Percentiles rank a stretch among this genome's conserved stretches.
Conservation (phyloP, 2,329 filamentous ascomycete species). For the Scedosporium dehoogii region DNA sequence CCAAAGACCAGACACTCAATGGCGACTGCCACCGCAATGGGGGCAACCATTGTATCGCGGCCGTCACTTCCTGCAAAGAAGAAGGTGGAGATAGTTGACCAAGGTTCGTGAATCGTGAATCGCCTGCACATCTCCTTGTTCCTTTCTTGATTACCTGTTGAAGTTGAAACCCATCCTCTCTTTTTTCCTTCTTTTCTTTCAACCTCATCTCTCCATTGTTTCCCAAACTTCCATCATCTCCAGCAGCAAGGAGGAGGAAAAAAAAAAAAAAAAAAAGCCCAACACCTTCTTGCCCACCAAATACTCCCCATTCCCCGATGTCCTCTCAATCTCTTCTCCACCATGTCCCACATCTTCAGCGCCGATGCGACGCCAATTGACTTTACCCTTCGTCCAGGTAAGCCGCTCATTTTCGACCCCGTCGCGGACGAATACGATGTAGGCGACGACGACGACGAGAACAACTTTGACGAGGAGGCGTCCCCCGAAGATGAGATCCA, state of each 20-base stretch:
- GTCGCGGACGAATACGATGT: not conserved
- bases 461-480: not conserved
- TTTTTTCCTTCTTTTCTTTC: not conserved
- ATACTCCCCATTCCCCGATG: too few relatives aligned
- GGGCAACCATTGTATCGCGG: not conserved
- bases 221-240: not conserved
- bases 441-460: not conserved
- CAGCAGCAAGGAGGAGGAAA: too few relatives aligned
- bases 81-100: not conserved
- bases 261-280: too few relatives aligned
- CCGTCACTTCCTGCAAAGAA: not conserved
- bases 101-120: not conserved
- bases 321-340: too few relatives aligned
- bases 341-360: too few relatives aligned
- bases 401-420: not conserved
- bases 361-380: too few relatives aligned
- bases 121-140: not conserved
- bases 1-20: not conserved
- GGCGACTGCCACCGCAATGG: not conserved
- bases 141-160: not conserved
- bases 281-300: too few relatives aligned
- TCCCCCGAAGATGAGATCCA: not conserved
- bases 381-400: not conserved
- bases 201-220: not conserved
- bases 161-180: not conserved